Percentiles rank a stretch among this genome's conserved stretches.
phyloP scores from a whole-genome alignment of 208 protist genomes.

The Phytomonas sp. region DNA sequence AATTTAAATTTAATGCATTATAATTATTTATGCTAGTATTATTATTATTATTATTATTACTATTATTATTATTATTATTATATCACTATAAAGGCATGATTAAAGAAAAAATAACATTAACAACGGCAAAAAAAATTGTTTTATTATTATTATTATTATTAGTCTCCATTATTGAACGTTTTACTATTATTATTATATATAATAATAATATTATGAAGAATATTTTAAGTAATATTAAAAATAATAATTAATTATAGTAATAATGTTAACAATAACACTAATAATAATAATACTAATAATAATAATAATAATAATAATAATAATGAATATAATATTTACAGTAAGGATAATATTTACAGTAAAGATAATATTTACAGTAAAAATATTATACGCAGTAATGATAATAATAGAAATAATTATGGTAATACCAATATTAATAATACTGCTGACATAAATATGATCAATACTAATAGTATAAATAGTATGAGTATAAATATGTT shows the following conservation, averaged over 20 bases:
- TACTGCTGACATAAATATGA: background rate
- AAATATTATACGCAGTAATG: background rate
- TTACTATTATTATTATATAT: too few relatives aligned
- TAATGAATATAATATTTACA: background rate
- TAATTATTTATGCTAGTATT: too few relatives aligned
- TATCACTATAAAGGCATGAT: background rate
- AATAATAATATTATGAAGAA: background rate
- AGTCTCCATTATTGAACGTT: background rate
- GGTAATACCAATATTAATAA: background rate
- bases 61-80: constrained; percentile 1
- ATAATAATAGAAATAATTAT: background rate
- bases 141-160: background rate
- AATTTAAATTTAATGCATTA: background rate
- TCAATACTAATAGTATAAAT: constrained; percentile 5
- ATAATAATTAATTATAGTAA: background rate
- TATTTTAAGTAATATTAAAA: background rate
- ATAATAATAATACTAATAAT: constrained; percentile 6
- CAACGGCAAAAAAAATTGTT: background rate
- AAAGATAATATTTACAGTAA: background rate
- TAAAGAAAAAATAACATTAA: background rate
- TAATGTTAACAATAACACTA: background rate
- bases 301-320: background rate
- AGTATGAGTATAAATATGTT: constrained; percentile 8
- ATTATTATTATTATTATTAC: too few relatives aligned
- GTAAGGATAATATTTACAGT: background rate